phyloP scores from a whole-genome alignment of 2,329 filamentous ascomycete species.

The Nothophaeocryptopus gaeumannii region DNA sequence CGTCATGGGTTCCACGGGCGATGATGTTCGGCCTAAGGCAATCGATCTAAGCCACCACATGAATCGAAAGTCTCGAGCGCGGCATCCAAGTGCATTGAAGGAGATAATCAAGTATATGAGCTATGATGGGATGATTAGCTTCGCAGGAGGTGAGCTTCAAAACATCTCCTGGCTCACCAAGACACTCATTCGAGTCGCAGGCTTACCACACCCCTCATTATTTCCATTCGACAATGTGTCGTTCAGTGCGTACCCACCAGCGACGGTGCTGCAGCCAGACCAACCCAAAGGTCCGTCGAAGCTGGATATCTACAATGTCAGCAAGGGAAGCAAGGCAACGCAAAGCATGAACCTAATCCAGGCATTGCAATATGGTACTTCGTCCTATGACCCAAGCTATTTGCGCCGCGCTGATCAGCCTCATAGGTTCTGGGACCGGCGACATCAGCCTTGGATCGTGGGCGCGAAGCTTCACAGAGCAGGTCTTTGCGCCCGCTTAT shows the following conservation, averaged over 20 bases:
- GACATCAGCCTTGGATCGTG: neutral
- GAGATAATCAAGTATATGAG: slow-evolving; percentile 5
- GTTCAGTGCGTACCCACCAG: slow-evolving; percentile 1
- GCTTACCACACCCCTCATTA: slow-evolving; percentile 1
- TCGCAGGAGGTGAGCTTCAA: neutral
- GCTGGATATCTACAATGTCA: neutral
- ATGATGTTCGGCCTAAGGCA: neutral
- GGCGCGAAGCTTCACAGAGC: neutral
- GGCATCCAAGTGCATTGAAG: slow-evolving; percentile 4
- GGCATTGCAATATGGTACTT: slow-evolving; percentile 1
- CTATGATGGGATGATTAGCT: slow-evolving; percentile 6
- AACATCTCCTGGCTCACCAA: no score
- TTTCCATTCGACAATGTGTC: slow-evolving; percentile 2
- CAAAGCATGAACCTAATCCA: slow-evolving; percentile 1
- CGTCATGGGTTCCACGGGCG: neutral
- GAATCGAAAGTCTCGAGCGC: slow-evolving; percentile 3
- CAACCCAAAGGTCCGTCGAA: neutral
- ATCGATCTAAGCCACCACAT: slow-evolving; percentile 9
- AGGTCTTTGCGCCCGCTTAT: slow-evolving; percentile 1
- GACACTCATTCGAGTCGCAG: no score
- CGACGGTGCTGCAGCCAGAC: neutral
- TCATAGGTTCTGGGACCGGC: neutral
- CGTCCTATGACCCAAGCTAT: no score
- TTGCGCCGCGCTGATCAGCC: no score
- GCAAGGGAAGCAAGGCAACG: neutral